Percentiles rank a stretch among this genome's conserved stretches.
Evolutionary conservation across 345 rosid genomes (phyloP).

Genomic region (Pelargonium nanum): DNA sequence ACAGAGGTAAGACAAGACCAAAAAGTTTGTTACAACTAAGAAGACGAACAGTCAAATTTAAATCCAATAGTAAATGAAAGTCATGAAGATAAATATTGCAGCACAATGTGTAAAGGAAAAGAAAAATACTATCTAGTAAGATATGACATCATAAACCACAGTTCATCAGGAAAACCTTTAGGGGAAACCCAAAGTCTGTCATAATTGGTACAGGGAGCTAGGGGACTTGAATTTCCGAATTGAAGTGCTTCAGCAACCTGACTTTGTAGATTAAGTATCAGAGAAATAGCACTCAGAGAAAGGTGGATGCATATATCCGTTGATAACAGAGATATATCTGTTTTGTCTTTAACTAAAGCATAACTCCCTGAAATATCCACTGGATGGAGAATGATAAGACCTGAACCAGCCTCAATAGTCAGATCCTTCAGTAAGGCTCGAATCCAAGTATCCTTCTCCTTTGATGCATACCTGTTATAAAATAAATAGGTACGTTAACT

Average conservation of each 20-base stretch:
- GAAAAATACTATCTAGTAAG: background rate
- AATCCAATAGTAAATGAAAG: background rate
- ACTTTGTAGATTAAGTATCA: constrained; percentile 70
- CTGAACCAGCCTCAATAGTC: constrained; percentile 91
- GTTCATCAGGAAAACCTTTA: constrained; percentile 41
- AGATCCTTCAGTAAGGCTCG: constrained; percentile 78
- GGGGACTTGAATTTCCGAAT: constrained; percentile 75
- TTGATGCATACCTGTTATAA: constrained; percentile 72
- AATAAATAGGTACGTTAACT: background rate
- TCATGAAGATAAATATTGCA: background rate
- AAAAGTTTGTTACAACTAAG: background rate
- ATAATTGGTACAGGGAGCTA: constrained; percentile 80
- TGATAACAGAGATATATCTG: constrained; percentile 67
- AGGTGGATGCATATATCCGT: constrained; percentile 82
- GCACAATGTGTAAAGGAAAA: background rate
- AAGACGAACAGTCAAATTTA: too few relatives aligned
- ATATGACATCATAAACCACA: background rate
- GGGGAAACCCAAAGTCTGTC: constrained; percentile 77
- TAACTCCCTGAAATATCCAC: constrained; percentile 85
- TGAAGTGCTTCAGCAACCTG: constrained; percentile 74
- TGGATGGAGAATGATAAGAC: constrained; percentile 81
- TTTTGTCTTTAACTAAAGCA: constrained; percentile 80
- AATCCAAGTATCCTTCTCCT: constrained; percentile 90
- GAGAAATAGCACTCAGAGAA: constrained; percentile 80
- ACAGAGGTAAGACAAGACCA: background rate